phyloP scores from a whole-genome alignment of 768 basidiomycete genomes.

The Lactarius sp. region DNA sequence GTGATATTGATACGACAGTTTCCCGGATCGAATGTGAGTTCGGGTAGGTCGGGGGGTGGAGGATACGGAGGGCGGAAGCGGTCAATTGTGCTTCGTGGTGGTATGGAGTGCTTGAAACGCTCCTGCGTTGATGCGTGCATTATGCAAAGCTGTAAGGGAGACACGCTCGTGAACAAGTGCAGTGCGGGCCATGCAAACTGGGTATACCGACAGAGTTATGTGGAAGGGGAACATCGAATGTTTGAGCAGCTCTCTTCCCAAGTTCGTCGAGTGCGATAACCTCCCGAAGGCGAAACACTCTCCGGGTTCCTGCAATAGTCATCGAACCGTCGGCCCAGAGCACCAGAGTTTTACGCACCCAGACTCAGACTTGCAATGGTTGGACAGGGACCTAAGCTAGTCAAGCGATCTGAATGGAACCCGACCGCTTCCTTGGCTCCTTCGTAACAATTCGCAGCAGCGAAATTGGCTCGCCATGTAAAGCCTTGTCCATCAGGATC shows the following conservation, averaged over 20 bases:
- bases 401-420: slow-evolving; percentile 75
- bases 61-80: slow-evolving; percentile 60
- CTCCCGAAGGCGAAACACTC: slow-evolving; percentile 72
- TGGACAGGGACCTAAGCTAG: slow-evolving; percentile 77
- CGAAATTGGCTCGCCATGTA: slow-evolving; percentile 77
- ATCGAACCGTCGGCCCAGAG: neutral
- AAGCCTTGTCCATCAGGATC: slow-evolving; percentile 22
- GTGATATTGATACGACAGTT: slow-evolving; percentile 63
- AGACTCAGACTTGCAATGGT: slow-evolving; percentile 84
- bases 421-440: slow-evolving; percentile 81
- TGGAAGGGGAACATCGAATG: slow-evolving; percentile 68
- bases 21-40: slow-evolving; percentile 26
- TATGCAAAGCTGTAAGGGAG: slow-evolving; percentile 54
- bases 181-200: slow-evolving; percentile 3
- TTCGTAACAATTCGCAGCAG: slow-evolving; percentile 80
- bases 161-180: neutral
- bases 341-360: slow-evolving; percentile 39
- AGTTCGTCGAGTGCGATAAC: slow-evolving; percentile 63
- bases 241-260: slow-evolving; percentile 54
- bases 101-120: slow-evolving; percentile 73
- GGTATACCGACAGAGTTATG: slow-evolving; percentile 66
- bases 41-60: slow-evolving; percentile 8
- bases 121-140: slow-evolving; percentile 88
- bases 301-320: slow-evolving; percentile 45
- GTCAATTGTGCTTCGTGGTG: slow-evolving; percentile 66